These are phyloP conservation scores for Ambrosia artemisiifolia DNA, from an alignment of 129 eudicot species.

Conservation along the genomic window DNA sequence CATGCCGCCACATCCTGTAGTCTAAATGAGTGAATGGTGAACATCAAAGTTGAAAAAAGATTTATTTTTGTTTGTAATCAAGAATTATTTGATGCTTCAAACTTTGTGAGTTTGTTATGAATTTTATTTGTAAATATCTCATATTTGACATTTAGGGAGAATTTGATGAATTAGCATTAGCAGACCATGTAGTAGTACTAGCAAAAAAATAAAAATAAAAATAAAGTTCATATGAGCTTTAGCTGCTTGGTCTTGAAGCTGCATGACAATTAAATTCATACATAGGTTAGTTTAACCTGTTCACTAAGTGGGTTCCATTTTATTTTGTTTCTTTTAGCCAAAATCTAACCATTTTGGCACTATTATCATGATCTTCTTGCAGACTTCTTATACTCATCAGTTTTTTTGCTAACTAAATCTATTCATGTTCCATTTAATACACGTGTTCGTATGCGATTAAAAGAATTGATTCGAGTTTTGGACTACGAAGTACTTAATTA, in stretches of 20 bases:
- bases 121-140: not conserved
- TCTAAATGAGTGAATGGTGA: no score
- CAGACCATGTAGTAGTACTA: not conserved
- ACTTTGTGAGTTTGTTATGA: not conserved
- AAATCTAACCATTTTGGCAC: slow-evolving; percentile 16
- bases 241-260: not conserved
- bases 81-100: not conserved
- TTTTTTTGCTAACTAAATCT: not conserved
- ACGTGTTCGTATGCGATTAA: not conserved
- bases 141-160: not conserved
- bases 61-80: not conserved
- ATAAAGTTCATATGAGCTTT: not conserved
- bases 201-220: not conserved
- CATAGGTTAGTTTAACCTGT: not conserved
- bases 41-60: slow-evolving; percentile 1
- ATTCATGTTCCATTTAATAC: not conserved
- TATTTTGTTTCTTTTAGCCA: slow-evolving; percentile 15
- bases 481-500: not conserved
- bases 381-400: no score
- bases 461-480: not conserved
- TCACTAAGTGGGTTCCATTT: slow-evolving; percentile 19
- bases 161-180: slow-evolving; percentile 6
- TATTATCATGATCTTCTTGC: slow-evolving; percentile 10
- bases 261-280: not conserved
- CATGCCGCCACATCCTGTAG: no score